Conservation (phyloP, 768 basidiomycete genomes). For the Cystobasidium tubakii region DNA sequence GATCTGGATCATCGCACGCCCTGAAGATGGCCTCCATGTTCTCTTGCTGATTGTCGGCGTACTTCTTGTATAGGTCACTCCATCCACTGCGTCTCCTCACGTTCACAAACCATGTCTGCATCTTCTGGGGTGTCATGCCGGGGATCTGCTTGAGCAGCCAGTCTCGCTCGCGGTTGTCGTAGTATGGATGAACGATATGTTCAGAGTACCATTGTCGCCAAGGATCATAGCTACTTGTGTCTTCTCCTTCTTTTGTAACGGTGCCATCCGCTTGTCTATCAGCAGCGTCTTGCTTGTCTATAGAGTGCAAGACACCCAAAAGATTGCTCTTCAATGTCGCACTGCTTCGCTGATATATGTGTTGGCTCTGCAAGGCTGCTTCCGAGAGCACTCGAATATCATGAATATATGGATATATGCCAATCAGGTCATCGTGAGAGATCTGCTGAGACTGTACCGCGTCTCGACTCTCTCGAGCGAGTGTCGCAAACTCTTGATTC, state of each 20-base stretch:
- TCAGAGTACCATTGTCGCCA: constrained; percentile 11
- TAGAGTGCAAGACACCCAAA: too few relatives aligned
- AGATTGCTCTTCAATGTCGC: too few relatives aligned
- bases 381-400: too few relatives aligned
- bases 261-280: not conserved
- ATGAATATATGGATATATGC: too few relatives aligned
- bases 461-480: too few relatives aligned
- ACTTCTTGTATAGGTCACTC: constrained; percentile 25
- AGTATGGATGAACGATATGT: constrained; percentile 24
- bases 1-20: not conserved
- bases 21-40: constrained; percentile 19
- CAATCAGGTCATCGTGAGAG: too few relatives aligned
- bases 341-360: too few relatives aligned
- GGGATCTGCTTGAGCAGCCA: constrained; percentile 18
- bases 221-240: not conserved
- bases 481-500: too few relatives aligned
- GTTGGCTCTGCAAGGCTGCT: too few relatives aligned
- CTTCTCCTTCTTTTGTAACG: not conserved
- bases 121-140: not conserved
- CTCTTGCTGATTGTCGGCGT: constrained; percentile 5
- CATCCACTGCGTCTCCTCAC: constrained; percentile 28
- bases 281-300: not conserved
- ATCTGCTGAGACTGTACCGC: too few relatives aligned
- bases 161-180: constrained; percentile 3
- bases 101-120: constrained; percentile 36